phyloP scores from a whole-genome alignment of 805 yeast species.

The Candida ponderosae region DNA sequence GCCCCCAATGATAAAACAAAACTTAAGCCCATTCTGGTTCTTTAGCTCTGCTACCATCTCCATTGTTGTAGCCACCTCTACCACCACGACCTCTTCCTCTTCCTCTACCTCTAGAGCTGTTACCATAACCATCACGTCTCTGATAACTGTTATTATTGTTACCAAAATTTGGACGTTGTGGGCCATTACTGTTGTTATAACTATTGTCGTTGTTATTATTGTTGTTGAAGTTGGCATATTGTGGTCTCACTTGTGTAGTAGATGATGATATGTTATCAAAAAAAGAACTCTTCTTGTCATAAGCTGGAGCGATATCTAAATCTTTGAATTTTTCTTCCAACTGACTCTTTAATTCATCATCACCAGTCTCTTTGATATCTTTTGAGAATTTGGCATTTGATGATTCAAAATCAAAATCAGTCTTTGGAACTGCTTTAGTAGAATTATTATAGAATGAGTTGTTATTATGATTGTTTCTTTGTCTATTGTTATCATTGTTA shows the following conservation, averaged over 20 bases:
- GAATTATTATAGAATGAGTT: conserved; percentile 4
- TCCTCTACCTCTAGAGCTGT: background rate
- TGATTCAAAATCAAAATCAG: conserved; percentile 69
- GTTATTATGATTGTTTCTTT: conserved; percentile 2
- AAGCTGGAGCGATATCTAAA: conserved; percentile 28
- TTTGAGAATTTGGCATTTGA: conserved; percentile 60
- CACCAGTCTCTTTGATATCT: conserved; percentile 27
- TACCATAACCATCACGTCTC: conserved; percentile 1
- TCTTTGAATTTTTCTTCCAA: conserved; percentile 7
- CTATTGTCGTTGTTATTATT: conserved; percentile 9
- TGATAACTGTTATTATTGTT: background rate
- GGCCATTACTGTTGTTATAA: conserved; percentile 12
- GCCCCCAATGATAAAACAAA: background rate
- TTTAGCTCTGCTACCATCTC: background rate
- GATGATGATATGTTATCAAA: conserved; percentile 81
- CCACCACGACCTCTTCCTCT: conserved; percentile 12
- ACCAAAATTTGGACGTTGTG: background rate
- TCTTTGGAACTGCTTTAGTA: conserved; percentile 34
- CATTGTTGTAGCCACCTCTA: conserved; percentile 5
- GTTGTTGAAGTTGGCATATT: conserved; percentile 24
- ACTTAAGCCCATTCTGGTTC: background rate
- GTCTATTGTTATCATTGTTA: conserved; percentile 2
- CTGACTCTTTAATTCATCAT: conserved; percentile 16
- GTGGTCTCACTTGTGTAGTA: conserved; percentile 35
- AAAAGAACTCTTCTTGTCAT: conserved; percentile 79